Conservation (phyloP, 768 basidiomycete genomes). For the Mycena haematopus region DNA sequence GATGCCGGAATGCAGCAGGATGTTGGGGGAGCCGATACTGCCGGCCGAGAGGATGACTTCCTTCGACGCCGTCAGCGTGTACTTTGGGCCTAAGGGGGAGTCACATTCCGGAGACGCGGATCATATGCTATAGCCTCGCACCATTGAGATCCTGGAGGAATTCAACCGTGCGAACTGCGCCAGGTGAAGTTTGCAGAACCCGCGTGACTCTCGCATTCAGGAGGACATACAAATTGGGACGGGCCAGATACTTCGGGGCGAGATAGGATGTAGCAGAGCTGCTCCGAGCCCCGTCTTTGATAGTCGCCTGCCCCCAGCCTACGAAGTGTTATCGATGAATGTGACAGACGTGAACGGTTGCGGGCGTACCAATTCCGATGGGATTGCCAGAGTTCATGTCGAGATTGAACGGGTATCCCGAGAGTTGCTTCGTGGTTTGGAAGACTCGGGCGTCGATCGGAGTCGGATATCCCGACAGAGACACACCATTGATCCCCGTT, state of each 20-base stretch:
- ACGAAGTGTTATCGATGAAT: background rate
- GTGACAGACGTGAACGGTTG: background rate
- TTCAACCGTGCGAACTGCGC: slow-evolving; percentile 6
- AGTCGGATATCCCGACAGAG: slow-evolving; percentile 24
- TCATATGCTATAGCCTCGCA: no score
- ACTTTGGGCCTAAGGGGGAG: background rate
- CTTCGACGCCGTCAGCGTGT: slow-evolving; percentile 32
- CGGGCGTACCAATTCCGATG: no score
- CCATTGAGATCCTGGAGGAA: slow-evolving; percentile 2
- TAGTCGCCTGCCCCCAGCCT: slow-evolving; percentile 33
- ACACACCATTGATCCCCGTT: no score
- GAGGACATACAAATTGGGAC: no score
- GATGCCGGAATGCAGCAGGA: slow-evolving; percentile 29
- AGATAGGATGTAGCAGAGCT: no score
- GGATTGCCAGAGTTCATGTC: no score
- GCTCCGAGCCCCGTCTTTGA: slow-evolving; percentile 30
- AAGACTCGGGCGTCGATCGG: slow-evolving; percentile 10
- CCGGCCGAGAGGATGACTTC: slow-evolving; percentile 41
- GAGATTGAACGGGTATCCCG: no score
- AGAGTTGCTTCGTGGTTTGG: no score
- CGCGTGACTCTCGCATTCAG: no score
- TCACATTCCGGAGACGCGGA: no score
- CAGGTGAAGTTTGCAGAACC: no score
- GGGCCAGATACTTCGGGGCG: no score
- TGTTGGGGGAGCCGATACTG: slow-evolving; percentile 34